Evolutionary conservation across 2,329 filamentous ascomycete genomes (phyloP), one percentile per base, ranked within the genome.

Genomic region (Hymenoscyphus linearis): DNA sequence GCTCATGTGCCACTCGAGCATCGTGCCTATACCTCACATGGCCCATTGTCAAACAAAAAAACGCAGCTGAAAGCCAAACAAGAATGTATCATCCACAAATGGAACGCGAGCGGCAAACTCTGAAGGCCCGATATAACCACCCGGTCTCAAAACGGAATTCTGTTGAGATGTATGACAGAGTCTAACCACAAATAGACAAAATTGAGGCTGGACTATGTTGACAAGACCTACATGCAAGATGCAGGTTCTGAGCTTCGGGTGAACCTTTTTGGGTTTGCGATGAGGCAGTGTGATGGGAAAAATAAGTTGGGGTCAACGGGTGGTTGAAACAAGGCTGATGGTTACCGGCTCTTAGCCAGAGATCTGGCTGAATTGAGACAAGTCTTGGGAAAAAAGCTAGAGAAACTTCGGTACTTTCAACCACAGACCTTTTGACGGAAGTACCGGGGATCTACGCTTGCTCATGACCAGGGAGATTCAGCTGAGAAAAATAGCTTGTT

Each of bases 211-310:
- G 47, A 59, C 40, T 26, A 31, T 16, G 13, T 14, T 40, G 18
- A 35, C 2, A 12, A 40, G 53, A 55, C 56, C 26, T 52, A n/a
- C 25, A n/a, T 35, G 27, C 40, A 52, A 26, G 14, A 58, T 54
- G 57, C 57, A 59, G 27, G 40, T 36, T 52, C 25, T 25, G 25
- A 40, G 44, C 18, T 59, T 59, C 57, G 47, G 47, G 35, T 59
- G 52, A 40, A 35, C 50, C 50, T 54, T 59, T 58, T 55, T 50
- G 50, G 57, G 22, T 37, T 55, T 59, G 57, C 47, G 60, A 59
- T 26, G 31, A 35, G 12, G 52, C 50, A 47, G n/a, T 58, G 40
- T 59, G 57, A 59, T 54, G 35, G 22, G 57, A 40, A 40, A 36
- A 25, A 53, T 3, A 34, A 37, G 52, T 52, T 37, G 57, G 57